phyloP scores from a whole-genome alignment of 768 basidiomycete species.

The Lentinula sp. region DNA sequence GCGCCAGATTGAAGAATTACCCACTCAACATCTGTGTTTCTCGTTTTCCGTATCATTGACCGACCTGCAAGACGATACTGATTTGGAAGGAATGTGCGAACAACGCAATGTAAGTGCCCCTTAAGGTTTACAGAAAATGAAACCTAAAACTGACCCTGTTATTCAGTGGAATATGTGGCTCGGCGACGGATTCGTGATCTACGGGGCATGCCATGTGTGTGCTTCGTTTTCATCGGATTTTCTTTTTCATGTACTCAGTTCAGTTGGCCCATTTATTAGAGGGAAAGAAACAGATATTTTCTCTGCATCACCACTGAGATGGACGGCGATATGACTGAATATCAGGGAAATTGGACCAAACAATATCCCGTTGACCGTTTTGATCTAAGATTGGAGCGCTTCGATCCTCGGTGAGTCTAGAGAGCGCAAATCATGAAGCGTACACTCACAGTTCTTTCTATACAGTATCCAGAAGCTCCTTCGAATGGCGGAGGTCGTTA shows the following conservation, averaged over 20 bases:
- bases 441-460: not conserved
- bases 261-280: constrained; percentile 9
- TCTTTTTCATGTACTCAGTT: not conserved
- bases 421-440: not conserved
- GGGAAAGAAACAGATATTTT: constrained; percentile 20
- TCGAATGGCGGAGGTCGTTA: constrained; percentile 20
- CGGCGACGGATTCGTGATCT: constrained; percentile 19
- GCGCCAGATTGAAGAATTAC: constrained; percentile 16
- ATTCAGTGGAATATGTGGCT: constrained; percentile 31
- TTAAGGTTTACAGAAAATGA: not conserved
- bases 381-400: constrained; percentile 25
- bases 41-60: constrained; percentile 26
- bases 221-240: not conserved
- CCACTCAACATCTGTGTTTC: constrained; percentile 21
- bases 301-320: constrained; percentile 20
- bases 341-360: constrained; percentile 25
- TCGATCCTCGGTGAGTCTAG: constrained; percentile 27
- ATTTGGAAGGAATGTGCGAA: constrained; percentile 21
- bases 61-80: constrained; percentile 24
- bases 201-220: constrained; percentile 11
- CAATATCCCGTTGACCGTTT: constrained; percentile 24
- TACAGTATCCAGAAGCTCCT: constrained; percentile 29
- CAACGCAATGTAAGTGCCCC: constrained; percentile 22
- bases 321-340: constrained; percentile 14
- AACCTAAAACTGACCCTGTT: not conserved